These are phyloP conservation scores for Ophiostoma sp. DNA, from an alignment of 2,329 filamentous ascomycete genomes.

Conservation along the genomic window DNA sequence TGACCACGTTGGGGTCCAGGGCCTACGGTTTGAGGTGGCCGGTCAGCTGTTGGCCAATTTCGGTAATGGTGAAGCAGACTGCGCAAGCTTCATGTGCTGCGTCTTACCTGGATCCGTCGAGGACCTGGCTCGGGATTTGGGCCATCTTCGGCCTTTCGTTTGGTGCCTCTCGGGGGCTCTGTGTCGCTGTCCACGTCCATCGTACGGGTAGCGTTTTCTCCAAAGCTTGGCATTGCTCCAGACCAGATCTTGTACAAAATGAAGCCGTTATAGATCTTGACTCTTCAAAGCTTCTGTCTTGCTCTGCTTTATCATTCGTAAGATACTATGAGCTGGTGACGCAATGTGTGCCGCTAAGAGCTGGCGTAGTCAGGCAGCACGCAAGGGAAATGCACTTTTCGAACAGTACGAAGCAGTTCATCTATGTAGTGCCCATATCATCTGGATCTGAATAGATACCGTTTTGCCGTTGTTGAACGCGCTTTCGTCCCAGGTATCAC, in stretches of 20 bases:
- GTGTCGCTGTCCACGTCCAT: constrained; percentile 10
- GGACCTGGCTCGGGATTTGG: neutral
- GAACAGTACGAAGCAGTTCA: too few relatives aligned
- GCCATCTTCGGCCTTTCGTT: constrained; percentile 21
- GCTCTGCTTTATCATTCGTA: too few relatives aligned
- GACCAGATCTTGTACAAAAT: too few relatives aligned
- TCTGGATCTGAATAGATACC: neutral
- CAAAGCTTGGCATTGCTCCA: too few relatives aligned
- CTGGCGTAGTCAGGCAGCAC: too few relatives aligned
- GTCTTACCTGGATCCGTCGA: constrained; percentile 45
- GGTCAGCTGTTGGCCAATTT: neutral
- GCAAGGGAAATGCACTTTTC: too few relatives aligned
- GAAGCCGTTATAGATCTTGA: too few relatives aligned
- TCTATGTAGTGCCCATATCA: too few relatives aligned
- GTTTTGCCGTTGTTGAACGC: neutral
- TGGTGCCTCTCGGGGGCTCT: constrained; percentile 19
- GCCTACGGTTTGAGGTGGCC: constrained; percentile 47
- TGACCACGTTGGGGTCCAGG: constrained; percentile 86
- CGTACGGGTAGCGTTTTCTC: neutral
- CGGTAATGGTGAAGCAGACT: neutral
- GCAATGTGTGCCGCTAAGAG: too few relatives aligned
- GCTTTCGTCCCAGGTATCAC: neutral
- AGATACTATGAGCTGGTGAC: too few relatives aligned
- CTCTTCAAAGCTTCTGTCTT: too few relatives aligned
- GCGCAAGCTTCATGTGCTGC: neutral